Percentiles rank a stretch among this genome's conserved stretches.
Conservation (phyloP, 768 basidiomycete genomes). For the Boletus fagicola region DNA sequence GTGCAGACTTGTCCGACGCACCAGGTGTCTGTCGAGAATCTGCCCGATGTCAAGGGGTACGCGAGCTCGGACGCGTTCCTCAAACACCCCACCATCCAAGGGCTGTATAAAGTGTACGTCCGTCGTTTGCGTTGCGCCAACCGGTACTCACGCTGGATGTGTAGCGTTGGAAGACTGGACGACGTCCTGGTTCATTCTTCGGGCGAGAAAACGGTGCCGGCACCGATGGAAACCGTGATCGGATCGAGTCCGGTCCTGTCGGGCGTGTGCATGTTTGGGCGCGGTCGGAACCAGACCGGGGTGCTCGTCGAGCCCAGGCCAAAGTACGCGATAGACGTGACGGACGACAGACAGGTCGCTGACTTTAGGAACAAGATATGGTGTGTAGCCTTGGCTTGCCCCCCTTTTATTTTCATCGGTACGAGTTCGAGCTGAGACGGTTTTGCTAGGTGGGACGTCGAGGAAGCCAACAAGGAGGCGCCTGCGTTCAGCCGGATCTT, state of each 20-base stretch:
- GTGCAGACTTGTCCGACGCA: constrained; percentile 30
- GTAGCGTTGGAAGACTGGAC: constrained; percentile 41
- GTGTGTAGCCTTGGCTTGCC: constrained; percentile 11
- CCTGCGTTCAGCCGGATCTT: constrained; percentile 45
- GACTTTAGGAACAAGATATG: constrained; percentile 40
- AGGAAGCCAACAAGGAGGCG: constrained; percentile 42
- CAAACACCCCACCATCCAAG: constrained; percentile 41
- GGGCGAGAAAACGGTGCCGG: constrained; percentile 35
- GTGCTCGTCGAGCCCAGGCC: constrained; percentile 33
- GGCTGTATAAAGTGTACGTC: constrained; percentile 43
- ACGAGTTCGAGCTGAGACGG: background rate
- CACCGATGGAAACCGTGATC: constrained; percentile 35
- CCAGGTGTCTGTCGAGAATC: constrained; percentile 32
- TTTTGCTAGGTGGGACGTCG: constrained; percentile 35
- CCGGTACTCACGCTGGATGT: background rate
- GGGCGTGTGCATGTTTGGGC: constrained; percentile 42
- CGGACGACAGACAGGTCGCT: constrained; percentile 27
- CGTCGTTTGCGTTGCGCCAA: background rate
- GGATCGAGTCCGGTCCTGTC: constrained; percentile 20
- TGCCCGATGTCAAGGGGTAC: constrained; percentile 40
- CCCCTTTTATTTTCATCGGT: no score
- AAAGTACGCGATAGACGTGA: constrained; percentile 34
- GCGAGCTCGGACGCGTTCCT: constrained; percentile 44
- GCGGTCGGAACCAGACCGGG: constrained; percentile 29
- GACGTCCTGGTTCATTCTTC: constrained; percentile 34